Evolutionary conservation across 441 rosid species (phyloP).

Genomic region (Croton laevigatus): DNA sequence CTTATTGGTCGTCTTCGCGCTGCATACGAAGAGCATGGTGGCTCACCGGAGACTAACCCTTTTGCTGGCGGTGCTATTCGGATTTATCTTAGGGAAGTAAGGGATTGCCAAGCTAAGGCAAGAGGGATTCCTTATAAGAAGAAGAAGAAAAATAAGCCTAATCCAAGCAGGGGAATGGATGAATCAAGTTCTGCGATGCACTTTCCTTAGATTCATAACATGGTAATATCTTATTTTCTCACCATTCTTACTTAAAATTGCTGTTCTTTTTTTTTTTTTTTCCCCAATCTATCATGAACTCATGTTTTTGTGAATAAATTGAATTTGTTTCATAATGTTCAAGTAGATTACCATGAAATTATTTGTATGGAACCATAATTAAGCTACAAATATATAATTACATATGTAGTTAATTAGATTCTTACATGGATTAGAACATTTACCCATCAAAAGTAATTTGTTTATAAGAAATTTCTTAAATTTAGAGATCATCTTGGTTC

Average conservation of each 20-base stretch:
- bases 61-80: constrained; percentile 65
- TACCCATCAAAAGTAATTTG: not conserved
- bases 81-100: constrained; percentile 63
- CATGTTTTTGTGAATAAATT: too few relatives aligned
- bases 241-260: not conserved
- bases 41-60: constrained; percentile 67
- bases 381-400: too few relatives aligned
- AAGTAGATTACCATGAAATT: too few relatives aligned
- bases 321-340: too few relatives aligned
- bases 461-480: not conserved
- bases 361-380: too few relatives aligned
- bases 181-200: constrained; percentile 51
- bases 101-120: constrained; percentile 75
- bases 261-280: not conserved
- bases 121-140: constrained; percentile 78
- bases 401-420: not conserved
- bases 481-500: not conserved
- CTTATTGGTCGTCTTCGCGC: constrained; percentile 82
- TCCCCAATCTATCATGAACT: too few relatives aligned
- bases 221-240: constrained; percentile 23
- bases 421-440: not conserved
- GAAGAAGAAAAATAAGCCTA: constrained; percentile 41
- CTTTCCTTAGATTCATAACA: constrained; percentile 41
- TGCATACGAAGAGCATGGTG: constrained; percentile 81
- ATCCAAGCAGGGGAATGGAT: constrained; percentile 11